Evolutionary conservation across 441 rosid genomes (phyloP).

Genomic region (Pelargonium fulgidum): DNA sequence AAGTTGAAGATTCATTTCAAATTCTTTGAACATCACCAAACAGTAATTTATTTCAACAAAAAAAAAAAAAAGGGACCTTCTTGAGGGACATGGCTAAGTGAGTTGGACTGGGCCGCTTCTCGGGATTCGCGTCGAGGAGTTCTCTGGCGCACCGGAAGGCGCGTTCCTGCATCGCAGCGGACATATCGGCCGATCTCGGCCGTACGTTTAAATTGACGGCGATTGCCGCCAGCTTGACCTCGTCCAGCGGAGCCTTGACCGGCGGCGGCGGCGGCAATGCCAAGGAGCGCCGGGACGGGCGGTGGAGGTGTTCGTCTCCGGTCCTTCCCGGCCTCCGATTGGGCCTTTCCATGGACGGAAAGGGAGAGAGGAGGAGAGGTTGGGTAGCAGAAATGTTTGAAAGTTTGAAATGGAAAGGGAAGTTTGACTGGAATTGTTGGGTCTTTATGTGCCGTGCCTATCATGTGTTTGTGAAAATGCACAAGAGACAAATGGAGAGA

Average conservation of each 20-base stretch:
- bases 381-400: too few species aligned
- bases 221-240: conserved; percentile 40
- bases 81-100: conserved; percentile 42
- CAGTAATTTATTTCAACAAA: too few species aligned
- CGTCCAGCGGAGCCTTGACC: conserved; percentile 18
- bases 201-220: conserved; percentile 44
- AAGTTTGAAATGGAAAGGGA: too few species aligned
- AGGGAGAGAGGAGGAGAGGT: too few species aligned
- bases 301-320: too few species aligned
- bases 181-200: conserved; percentile 57
- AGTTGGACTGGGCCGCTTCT: conserved; percentile 28
- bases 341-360: too few species aligned
- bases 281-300: conserved; percentile 20
- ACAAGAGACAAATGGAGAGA: too few species aligned
- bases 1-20: neutral
- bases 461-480: too few species aligned
- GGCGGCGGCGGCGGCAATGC: neutral
- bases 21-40: neutral
- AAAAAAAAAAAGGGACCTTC: conserved; percentile 28
- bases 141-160: conserved; percentile 39
- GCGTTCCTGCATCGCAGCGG: conserved; percentile 44
- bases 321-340: neutral
- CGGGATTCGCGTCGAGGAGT: conserved; percentile 29
- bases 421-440: too few species aligned
- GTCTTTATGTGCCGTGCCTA: too few species aligned